Evolutionary conservation across 2,329 filamentous ascomycete species (phyloP).

Genomic region (Ophiobolus disseminans): DNA sequence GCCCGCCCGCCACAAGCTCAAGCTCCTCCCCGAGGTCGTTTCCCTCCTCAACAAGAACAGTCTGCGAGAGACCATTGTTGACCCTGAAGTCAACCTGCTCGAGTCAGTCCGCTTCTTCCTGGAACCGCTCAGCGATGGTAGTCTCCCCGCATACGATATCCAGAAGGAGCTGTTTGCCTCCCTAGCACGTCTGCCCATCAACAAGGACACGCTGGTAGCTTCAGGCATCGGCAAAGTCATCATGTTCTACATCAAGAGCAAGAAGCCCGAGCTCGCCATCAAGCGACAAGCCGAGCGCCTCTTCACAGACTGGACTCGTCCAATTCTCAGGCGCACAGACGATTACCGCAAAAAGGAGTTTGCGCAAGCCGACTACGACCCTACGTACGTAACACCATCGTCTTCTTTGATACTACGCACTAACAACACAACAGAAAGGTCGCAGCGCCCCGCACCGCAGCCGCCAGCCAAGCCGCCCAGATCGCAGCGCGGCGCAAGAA

Average conservation of each 20-base stretch:
- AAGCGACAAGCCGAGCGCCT: conserved; percentile 92
- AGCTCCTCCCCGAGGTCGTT: conserved; percentile 89
- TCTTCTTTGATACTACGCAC: not conserved
- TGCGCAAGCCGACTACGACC: conserved; percentile 66
- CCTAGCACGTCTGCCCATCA: conserved; percentile 80
- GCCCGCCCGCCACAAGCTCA: conserved; percentile 90
- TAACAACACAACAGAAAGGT: conserved; percentile 23
- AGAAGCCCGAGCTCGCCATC: conserved; percentile 84
- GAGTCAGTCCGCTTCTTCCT: conserved; percentile 97
- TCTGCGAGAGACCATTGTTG: conserved; percentile 81
- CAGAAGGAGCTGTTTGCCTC: conserved; percentile 91
- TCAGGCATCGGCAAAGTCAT: conserved; percentile 96
- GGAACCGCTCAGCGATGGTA: conserved; percentile 92
- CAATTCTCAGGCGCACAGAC: conserved; percentile 90
- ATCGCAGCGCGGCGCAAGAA: conserved; percentile 51
- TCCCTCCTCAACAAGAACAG: conserved; percentile 88
- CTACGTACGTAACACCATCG: conserved; percentile 50
- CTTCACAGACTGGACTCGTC: conserved; percentile 94
- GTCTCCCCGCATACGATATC: conserved; percentile 94
- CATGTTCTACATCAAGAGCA: conserved; percentile 95
- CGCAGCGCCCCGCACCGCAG: conserved; percentile 29
- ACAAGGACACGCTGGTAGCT: conserved; percentile 87
- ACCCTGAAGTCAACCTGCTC: conserved; percentile 93
- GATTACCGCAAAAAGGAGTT: conserved; percentile 91
- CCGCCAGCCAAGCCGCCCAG: conserved; percentile 44